Evolutionary conservation across 192 early-diverging fungal genomes (phyloP).

Genomic region (Coemansia javaensis): DNA sequence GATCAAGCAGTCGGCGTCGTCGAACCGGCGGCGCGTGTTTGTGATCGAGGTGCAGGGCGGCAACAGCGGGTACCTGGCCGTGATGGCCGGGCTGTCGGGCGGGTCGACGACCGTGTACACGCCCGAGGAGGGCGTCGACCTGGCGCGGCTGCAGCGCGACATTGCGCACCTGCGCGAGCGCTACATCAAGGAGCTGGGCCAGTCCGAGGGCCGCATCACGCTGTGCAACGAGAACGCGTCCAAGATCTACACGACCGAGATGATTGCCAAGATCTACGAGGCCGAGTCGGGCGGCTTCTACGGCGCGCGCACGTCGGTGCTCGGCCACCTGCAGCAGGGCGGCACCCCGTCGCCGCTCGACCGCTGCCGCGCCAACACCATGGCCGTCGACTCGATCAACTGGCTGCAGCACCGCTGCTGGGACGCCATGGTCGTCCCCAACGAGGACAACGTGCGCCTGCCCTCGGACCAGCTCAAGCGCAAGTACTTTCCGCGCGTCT

Average conservation of each 20-base stretch:
- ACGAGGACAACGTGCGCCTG: slow-evolving; percentile 34
- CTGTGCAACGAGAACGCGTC: slow-evolving; percentile 73
- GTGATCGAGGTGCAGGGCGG: slow-evolving; percentile 97
- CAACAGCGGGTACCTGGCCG: slow-evolving; percentile 88
- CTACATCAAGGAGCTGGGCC: slow-evolving; percentile 73
- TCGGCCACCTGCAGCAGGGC: slow-evolving; percentile 97
- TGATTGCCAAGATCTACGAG: slow-evolving; percentile 77
- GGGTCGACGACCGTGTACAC: slow-evolving; percentile 92
- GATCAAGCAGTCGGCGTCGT: slow-evolving; percentile 88
- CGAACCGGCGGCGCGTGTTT: slow-evolving; percentile 87
- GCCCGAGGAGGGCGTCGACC: slow-evolving; percentile 83
- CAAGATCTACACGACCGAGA: slow-evolving; percentile 84
- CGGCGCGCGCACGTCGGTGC: slow-evolving; percentile 82
- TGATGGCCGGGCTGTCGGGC: slow-evolving; percentile 72
- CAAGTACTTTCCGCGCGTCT: slow-evolving; percentile 55
- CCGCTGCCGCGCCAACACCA: slow-evolving; percentile 85
- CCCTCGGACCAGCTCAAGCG: slow-evolving; percentile 40
- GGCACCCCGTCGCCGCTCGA: slow-evolving; percentile 90
- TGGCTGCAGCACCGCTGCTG: slow-evolving; percentile 72
- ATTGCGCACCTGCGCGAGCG: slow-evolving; percentile 70
- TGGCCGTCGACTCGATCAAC: slow-evolving; percentile 75
- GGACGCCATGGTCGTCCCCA: slow-evolving; percentile 44
- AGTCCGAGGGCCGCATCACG: slow-evolving; percentile 81
- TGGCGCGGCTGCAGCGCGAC: slow-evolving; percentile 79
- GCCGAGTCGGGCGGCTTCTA: slow-evolving; percentile 85